phyloP scores from a whole-genome alignment of 306 rosid species.

The Corylus avellana region DNA sequence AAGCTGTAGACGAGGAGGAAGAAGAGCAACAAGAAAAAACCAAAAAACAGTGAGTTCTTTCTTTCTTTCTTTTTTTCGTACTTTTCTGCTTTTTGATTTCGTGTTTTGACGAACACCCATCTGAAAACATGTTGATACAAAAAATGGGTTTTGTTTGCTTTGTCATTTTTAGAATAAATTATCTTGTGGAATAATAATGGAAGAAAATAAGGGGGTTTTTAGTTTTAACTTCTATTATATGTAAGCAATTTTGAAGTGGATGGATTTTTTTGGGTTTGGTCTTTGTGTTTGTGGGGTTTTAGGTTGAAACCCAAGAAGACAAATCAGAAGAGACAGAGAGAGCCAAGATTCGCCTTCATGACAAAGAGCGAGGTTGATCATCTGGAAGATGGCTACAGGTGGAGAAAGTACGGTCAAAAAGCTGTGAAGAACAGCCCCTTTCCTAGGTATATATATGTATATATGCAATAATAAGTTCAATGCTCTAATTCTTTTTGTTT shows the following conservation, averaged over 20 bases:
- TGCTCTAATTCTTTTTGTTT: conserved; percentile 3
- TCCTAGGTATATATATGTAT: conserved; percentile 58
- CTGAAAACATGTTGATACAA: conserved; percentile 12
- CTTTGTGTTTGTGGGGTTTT: conserved; percentile 16
- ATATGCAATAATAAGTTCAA: not conserved
- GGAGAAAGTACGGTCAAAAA: conserved; percentile 99
- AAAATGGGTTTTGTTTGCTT: conserved; percentile 3
- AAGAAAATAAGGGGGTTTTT: not conserved
- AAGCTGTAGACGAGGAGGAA: conserved; percentile 37
- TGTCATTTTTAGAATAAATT: not conserved
- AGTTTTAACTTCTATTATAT: not conserved
- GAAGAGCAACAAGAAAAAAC: conserved; percentile 37
- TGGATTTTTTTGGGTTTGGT: conserved; percentile 27
- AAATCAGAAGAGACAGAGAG: conserved; percentile 75
- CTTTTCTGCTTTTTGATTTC: not conserved
- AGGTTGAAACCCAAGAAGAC: conserved; percentile 79
- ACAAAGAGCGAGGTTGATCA: conserved; percentile 98
- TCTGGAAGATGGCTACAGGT: conserved; percentile 97
- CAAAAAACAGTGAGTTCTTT: conserved; percentile 57
- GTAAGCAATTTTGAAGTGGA: conserved; percentile 15
- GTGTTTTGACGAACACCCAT: conserved; percentile 7
- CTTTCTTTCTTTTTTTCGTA: not conserved
- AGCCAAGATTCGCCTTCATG: conserved; percentile 92
- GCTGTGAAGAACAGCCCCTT: conserved; percentile 94
- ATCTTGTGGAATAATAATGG: not conserved